Percentiles rank a stretch among this genome's conserved stretches.
Evolutionary conservation across 140 eudicot genomes (phyloP).

Genomic region (Bidens hawaiensis): DNA sequence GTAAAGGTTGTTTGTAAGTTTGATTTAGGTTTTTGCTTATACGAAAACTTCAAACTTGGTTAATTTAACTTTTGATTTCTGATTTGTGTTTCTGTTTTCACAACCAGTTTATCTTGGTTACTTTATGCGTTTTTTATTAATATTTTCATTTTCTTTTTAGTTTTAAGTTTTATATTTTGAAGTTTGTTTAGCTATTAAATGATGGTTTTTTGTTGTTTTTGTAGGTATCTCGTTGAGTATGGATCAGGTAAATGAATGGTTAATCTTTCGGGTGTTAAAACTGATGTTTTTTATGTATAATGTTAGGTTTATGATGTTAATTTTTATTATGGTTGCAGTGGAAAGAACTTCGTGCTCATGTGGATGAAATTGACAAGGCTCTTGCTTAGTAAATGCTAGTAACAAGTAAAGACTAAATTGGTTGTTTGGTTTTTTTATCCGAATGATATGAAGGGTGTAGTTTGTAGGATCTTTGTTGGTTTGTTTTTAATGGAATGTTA

Average conservation of each 20-base stretch:
- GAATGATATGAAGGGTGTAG: conserved; percentile 12
- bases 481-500: background rate
- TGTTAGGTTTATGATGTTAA: background rate
- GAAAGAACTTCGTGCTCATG: conserved; percentile 70
- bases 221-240: conserved; percentile 38
- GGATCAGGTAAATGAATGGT: conserved; percentile 14
- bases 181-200: background rate
- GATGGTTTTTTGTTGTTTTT: conserved; percentile 3
- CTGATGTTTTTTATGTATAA: background rate
- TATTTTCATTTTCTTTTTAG: no score
- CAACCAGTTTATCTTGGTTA: no score
- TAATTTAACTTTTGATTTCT: background rate
- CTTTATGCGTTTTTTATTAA: no score
- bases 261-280: no score
- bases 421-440: background rate
- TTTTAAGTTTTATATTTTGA: no score
- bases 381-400: conserved; percentile 32
- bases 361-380: conserved; percentile 64
- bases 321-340: conserved; percentile 35
- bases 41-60: background rate
- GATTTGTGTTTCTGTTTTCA: no score
- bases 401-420: conserved; percentile 3
- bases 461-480: background rate
- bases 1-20: no score
- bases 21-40: no score